Percentiles rank a stretch among this genome's conserved stretches.
Evolutionary conservation across 2,329 filamentous ascomycete genomes (phyloP).

Genomic region (Lachnum nothofagi): DNA sequence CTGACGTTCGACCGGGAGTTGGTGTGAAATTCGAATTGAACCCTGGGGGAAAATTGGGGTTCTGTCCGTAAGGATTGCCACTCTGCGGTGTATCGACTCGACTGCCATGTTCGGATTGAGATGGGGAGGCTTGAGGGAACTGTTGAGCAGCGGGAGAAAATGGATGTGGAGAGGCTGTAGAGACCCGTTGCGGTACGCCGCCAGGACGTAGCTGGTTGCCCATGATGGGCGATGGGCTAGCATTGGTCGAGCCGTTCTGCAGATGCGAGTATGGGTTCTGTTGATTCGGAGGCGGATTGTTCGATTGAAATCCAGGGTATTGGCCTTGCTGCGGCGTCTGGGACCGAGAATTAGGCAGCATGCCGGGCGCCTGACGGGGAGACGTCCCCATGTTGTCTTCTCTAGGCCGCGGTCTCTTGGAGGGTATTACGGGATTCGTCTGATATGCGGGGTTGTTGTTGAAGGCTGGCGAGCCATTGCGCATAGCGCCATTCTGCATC

Average conservation of each 20-base stretch:
- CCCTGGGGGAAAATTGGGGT: constrained; percentile 49
- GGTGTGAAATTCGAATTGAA: constrained; percentile 57
- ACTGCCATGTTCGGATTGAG: constrained; percentile 67
- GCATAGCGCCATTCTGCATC: constrained; percentile 79
- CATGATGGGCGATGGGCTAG: constrained; percentile 91
- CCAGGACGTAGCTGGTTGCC: constrained; percentile 69
- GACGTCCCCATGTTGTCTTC: constrained; percentile 84
- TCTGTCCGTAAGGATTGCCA: constrained; percentile 58
- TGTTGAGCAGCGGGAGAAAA: constrained; percentile 75
- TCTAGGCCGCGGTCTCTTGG: constrained; percentile 75
- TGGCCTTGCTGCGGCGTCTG: constrained; percentile 81
- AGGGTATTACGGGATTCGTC: constrained; percentile 80
- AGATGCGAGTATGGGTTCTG: constrained; percentile 75
- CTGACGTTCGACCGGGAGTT: constrained; percentile 49
- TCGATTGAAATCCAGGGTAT: constrained; percentile 66
- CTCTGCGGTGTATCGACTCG: constrained; percentile 66
- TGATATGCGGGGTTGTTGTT: constrained; percentile 75
- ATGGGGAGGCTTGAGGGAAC: constrained; percentile 70
- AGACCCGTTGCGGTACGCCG: constrained; percentile 71
- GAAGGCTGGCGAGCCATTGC: constrained; percentile 76
- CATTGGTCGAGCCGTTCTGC: constrained; percentile 73
- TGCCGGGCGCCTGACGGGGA: constrained; percentile 68
- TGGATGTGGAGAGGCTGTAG: constrained; percentile 86
- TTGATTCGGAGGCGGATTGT: constrained; percentile 53
- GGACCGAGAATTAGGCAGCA: constrained; percentile 77